phyloP scores from a whole-genome alignment of 1,139 yeast genomes.

The Geotrichum restrictum region DNA sequence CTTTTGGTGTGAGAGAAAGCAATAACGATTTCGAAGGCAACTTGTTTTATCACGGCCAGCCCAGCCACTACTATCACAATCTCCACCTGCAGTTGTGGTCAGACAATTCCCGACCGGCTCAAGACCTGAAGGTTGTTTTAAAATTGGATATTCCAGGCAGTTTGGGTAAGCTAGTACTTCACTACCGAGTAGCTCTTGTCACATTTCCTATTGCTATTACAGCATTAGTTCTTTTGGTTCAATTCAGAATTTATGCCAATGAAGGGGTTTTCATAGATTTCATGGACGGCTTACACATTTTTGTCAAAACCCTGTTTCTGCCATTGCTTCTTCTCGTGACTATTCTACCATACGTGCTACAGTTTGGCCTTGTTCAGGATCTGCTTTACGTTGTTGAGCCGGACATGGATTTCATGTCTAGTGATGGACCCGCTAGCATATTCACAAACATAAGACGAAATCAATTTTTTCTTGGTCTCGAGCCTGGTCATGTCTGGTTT shows the following conservation, averaged over 20 bases:
- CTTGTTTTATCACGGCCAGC: conserved; percentile 19
- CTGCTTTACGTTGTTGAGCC: conserved; percentile 40
- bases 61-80: conserved; percentile 26
- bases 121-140: conserved; percentile 29
- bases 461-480: conserved; percentile 60
- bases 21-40: conserved; percentile 23
- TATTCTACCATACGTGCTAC: conserved; percentile 44
- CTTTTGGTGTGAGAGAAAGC: conserved; percentile 39
- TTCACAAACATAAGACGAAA: conserved; percentile 35
- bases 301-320: conserved; percentile 32
- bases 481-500: conserved; percentile 53
- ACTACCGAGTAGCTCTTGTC: conserved; percentile 36
- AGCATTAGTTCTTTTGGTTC: conserved; percentile 31
- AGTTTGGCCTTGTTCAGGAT: conserved; percentile 21
- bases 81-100: conserved; percentile 41
- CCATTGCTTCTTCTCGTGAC: conserved; percentile 31
- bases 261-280: conserved; percentile 50
- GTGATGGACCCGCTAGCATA: conserved; percentile 28
- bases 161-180: conserved; percentile 37
- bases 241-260: conserved; percentile 28
- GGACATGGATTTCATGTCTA: conserved; percentile 27
- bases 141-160: conserved; percentile 39
- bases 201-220: conserved; percentile 35
- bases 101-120: conserved; percentile 28
- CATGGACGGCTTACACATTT: conserved; percentile 45